Evolutionary conservation across 352 stramenopile genomes (phyloP), one percentile per base, ranked within the genome.

Genomic region (Phytophthora sansomeana): DNA sequence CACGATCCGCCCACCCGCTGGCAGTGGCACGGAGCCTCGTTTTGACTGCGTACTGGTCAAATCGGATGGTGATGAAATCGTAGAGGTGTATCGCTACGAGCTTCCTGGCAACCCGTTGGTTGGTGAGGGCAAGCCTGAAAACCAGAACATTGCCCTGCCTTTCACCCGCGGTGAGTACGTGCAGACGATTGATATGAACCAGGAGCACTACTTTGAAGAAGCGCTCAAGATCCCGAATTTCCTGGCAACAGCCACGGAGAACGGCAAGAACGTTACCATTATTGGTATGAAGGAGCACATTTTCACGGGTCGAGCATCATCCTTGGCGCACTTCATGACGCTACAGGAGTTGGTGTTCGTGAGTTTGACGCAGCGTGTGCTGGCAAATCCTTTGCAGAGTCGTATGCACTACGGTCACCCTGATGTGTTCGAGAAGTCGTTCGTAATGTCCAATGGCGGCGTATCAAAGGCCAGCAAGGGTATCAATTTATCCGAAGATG

Each of bases 151-250:
- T 47, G 86, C 89, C 3, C 58, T 96, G 11, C 85, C 88, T 11
- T 96, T 96, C 61, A 95, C 87, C 28, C 84, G 87, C 59, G 89
- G 89, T 19, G 89, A 96, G 64, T 94, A 92, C 48, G 50, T 97
- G 10, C 89, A 97, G 62, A 92, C 81, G n/a, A 97, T 97, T 41
- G 89, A 97, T 78, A 96, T 96, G 89, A 97, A 97, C 69, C 89
- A 97, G 51, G 89, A 97, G 42, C 82, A 92, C 50, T 96, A 96
- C 74, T 91, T 96, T 30, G 89, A 97, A 79, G 87, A 96, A 80
- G 83, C 85, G 6, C 78, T 97, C 17, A 97, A 96, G 72, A 96
- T 95, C 43, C 87, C 87, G 11, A 96, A 96, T 61, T 92, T 96
- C 41, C 43, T 96, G 32, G 86, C 87, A 0, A 96, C 87, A 17